phyloP scores from a whole-genome alignment of 257 asterid genomes.

The Cruciata laevipes region DNA sequence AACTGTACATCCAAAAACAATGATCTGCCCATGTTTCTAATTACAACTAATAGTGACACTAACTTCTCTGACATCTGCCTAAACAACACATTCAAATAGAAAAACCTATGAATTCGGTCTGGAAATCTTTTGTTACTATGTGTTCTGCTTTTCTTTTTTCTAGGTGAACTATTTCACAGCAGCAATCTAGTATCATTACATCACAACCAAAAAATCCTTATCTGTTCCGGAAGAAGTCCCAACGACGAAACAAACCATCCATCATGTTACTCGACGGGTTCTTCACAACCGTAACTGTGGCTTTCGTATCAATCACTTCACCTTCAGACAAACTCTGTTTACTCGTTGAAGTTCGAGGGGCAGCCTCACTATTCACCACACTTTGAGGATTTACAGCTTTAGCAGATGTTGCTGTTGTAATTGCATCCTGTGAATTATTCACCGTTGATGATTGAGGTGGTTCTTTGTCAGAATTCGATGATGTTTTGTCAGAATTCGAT shows the following conservation, averaged over 20 bases:
- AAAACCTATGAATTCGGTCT: not conserved
- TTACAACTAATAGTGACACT: slow-evolving; percentile 11
- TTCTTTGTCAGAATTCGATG: slow-evolving; percentile 21
- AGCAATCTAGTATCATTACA: not conserved
- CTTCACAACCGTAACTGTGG: slow-evolving; percentile 65
- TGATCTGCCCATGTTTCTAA: not conserved
- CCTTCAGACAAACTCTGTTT: slow-evolving; percentile 29
- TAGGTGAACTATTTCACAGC: slow-evolving; percentile 7
- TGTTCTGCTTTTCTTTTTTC: not conserved
- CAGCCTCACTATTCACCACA: slow-evolving; percentile 23
- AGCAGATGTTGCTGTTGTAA: slow-evolving; percentile 13
- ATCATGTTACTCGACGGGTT: slow-evolving; percentile 48
- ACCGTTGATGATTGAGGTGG: slow-evolving; percentile 26
- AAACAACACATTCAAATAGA: not conserved
- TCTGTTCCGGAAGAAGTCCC: slow-evolving; percentile 80
- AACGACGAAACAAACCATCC: slow-evolving; percentile 78
- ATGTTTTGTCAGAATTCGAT: slow-evolving; percentile 25
- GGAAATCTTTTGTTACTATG: slow-evolving; percentile 9
- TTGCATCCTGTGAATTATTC: slow-evolving; percentile 22
- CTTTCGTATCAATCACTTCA: slow-evolving; percentile 51
- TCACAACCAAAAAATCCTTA: slow-evolving; percentile 25
- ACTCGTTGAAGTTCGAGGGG: slow-evolving; percentile 20
- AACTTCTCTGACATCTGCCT: slow-evolving; percentile 8
- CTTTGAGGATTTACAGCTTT: slow-evolving; percentile 15
- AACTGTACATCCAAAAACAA: slow-evolving; percentile 9